phyloP scores from a whole-genome alignment of 2,329 filamentous ascomycete genomes.

The Colletotrichum horii region DNA sequence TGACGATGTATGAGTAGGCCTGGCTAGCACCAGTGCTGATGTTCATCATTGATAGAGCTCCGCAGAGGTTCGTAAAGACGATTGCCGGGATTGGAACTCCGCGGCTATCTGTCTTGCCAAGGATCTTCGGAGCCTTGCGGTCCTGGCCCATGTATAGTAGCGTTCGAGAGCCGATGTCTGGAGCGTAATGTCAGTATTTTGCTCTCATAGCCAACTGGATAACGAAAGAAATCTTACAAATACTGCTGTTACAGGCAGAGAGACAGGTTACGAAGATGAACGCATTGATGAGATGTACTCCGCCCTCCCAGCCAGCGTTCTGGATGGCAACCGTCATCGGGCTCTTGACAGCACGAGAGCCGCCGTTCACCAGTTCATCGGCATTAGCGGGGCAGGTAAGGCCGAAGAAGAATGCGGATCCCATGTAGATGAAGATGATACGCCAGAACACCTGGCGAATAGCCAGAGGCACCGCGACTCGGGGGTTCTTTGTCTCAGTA shows the following conservation, averaged over 20 bases:
- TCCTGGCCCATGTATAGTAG: conserved; percentile 78
- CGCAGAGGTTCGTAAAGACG: conserved; percentile 72
- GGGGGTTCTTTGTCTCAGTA: conserved; percentile 64
- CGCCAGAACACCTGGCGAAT: conserved; percentile 67
- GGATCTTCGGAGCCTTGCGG: conserved; percentile 71
- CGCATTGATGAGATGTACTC: conserved; percentile 78
- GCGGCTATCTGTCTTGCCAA: conserved; percentile 70
- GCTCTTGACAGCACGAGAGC: conserved; percentile 69
- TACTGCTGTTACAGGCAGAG: conserved; percentile 74
- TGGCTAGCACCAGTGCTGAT: conserved; percentile 68
- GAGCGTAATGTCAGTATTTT: background rate
- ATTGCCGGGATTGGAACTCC: conserved; percentile 69
- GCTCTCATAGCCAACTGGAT: accelerated
- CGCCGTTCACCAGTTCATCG: conserved; percentile 63
- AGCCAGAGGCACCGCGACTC: conserved; percentile 59
- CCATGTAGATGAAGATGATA: conserved; percentile 70
- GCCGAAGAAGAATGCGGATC: conserved; percentile 76
- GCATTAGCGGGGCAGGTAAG: conserved; percentile 76
- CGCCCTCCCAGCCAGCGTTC: conserved; percentile 75
- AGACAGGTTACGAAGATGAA: conserved; percentile 78
- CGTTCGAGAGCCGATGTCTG: conserved; percentile 73
- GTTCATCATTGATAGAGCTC: conserved; percentile 78
- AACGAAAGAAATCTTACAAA: conserved; percentile 44
- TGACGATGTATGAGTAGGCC: conserved; percentile 74
- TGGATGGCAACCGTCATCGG: conserved; percentile 78